phyloP scores from a whole-genome alignment of 2,329 filamentous ascomycete genomes.

The Claviceps sorghi region DNA sequence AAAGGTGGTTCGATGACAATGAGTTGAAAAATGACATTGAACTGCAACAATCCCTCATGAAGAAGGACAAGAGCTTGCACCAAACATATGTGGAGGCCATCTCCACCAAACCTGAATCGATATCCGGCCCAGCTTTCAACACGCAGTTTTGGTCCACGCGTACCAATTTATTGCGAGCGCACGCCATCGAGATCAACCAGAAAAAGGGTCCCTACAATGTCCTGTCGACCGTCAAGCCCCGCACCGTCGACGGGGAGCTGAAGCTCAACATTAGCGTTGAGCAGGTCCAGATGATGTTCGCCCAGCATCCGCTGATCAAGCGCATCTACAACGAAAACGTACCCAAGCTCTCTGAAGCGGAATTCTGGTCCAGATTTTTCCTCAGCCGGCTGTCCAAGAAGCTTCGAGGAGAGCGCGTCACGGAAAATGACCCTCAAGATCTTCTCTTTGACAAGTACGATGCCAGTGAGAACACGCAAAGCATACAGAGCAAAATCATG shows the following conservation, averaged over 20 bases:
- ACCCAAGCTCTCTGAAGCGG: slow-evolving; percentile 59
- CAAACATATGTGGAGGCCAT: slow-evolving; percentile 80
- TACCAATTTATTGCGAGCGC: slow-evolving; percentile 69
- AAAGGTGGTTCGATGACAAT: slow-evolving; percentile 64
- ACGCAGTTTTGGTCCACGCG: slow-evolving; percentile 90
- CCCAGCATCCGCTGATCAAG: slow-evolving; percentile 80
- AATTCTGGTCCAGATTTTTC: slow-evolving; percentile 94
- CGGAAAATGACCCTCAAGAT: slow-evolving; percentile 62
- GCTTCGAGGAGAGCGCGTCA: slow-evolving; percentile 75
- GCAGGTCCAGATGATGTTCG: slow-evolving; percentile 85
- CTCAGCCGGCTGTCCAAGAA: slow-evolving; percentile 81
- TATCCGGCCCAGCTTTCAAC: slow-evolving; percentile 70
- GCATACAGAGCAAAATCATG: slow-evolving; percentile 37
- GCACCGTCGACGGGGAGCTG: slow-evolving; percentile 35
- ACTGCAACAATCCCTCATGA: slow-evolving; percentile 78
- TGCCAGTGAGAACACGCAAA: slow-evolving; percentile 49
- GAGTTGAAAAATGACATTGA: slow-evolving; percentile 64
- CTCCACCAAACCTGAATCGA: slow-evolving; percentile 67
- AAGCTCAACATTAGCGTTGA: slow-evolving; percentile 79
- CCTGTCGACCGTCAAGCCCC: slow-evolving; percentile 71
- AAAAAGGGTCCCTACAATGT: slow-evolving; percentile 87
- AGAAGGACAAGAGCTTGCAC: slow-evolving; percentile 58
- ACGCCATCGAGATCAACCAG: slow-evolving; percentile 80
- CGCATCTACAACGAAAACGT: slow-evolving; percentile 89
- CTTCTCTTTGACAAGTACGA: slow-evolving; percentile 76